phyloP scores from a whole-genome alignment of 441 rosid genomes.

The Daphne laureola region DNA sequence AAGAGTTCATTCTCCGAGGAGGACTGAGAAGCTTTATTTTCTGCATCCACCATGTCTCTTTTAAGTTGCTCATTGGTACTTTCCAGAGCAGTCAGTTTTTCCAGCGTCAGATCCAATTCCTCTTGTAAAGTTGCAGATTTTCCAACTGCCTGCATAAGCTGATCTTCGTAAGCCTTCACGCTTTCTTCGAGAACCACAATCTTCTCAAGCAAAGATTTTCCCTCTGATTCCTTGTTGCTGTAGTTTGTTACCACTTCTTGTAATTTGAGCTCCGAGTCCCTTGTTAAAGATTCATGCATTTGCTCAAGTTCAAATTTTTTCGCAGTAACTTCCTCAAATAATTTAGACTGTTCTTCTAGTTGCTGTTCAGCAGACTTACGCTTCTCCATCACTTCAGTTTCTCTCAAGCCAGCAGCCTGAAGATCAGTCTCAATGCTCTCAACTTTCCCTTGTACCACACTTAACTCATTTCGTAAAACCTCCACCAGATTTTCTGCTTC shows the following conservation, averaged over 20 bases:
- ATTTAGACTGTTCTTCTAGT: slow-evolving; percentile 44
- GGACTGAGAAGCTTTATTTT: slow-evolving; percentile 49
- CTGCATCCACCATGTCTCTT: slow-evolving; percentile 45
- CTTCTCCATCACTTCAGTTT: slow-evolving; percentile 56
- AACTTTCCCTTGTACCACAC: slow-evolving; percentile 51
- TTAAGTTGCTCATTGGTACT: slow-evolving; percentile 51
- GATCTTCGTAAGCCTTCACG: slow-evolving; percentile 38
- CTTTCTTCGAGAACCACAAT: slow-evolving; percentile 37
- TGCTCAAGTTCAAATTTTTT: slow-evolving; percentile 58
- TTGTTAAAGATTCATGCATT: slow-evolving; percentile 40
- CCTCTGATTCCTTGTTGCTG: slow-evolving; percentile 52
- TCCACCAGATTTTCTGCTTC: slow-evolving; percentile 67
- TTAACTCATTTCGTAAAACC: slow-evolving; percentile 60
- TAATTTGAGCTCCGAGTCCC: slow-evolving; percentile 55
- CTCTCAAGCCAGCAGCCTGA: slow-evolving; percentile 53
- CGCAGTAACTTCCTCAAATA: slow-evolving; percentile 44
- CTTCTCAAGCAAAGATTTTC: slow-evolving; percentile 43
- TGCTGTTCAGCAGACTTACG: slow-evolving; percentile 70
- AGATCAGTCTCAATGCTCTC: slow-evolving; percentile 61
- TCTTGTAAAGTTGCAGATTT: slow-evolving; percentile 53
- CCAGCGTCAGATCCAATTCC: slow-evolving; percentile 52
- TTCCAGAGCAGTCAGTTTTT: slow-evolving; percentile 49
- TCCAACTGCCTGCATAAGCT: slow-evolving; percentile 33
- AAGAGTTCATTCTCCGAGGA: slow-evolving; percentile 59
- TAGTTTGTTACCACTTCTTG: slow-evolving; percentile 37